Evolutionary conservation across 257 asterid genomes (phyloP).

Genomic region (Paulownia fortunei): DNA sequence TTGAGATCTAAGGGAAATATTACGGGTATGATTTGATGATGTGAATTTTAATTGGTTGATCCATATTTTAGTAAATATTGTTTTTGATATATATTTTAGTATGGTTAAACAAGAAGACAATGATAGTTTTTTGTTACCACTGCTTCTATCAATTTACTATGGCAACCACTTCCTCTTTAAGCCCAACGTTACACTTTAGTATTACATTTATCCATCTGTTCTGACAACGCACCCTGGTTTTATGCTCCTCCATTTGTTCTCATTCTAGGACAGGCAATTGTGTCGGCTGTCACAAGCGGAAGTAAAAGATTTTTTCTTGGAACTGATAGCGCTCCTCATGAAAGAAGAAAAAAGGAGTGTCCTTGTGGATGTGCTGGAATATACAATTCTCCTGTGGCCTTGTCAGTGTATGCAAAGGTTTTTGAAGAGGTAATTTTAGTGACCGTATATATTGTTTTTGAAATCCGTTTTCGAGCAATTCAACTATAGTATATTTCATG

Average conservation of each 20-base stretch:
- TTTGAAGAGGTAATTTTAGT: constrained; percentile 74
- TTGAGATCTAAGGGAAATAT: neutral
- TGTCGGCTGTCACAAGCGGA: constrained; percentile 90
- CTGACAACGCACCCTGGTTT: neutral
- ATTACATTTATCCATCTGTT: neutral
- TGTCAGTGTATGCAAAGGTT: constrained; percentile 87
- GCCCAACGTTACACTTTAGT: neutral
- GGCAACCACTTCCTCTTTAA: neutral
- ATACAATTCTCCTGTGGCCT: constrained; percentile 90
- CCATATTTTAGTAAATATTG: neutral
- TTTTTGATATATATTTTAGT: neutral
- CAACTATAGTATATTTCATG: neutral
- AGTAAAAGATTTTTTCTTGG: constrained; percentile 82
- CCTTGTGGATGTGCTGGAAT: constrained; percentile 96
- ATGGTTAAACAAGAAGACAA: neutral
- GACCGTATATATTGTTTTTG: neutral
- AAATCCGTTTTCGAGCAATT: neutral
- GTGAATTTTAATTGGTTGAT: neutral
- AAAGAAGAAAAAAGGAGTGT: constrained; percentile 70
- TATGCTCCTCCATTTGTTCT: constrained; percentile 12
- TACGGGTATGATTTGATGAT: neutral
- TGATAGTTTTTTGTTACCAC: neutral
- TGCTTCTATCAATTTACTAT: neutral
- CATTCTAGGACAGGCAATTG: constrained; percentile 80
- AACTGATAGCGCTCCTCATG: constrained; percentile 98